phyloP scores from a whole-genome alignment of 805 yeast genomes.

The Wickerhamiella domercqiae region DNA sequence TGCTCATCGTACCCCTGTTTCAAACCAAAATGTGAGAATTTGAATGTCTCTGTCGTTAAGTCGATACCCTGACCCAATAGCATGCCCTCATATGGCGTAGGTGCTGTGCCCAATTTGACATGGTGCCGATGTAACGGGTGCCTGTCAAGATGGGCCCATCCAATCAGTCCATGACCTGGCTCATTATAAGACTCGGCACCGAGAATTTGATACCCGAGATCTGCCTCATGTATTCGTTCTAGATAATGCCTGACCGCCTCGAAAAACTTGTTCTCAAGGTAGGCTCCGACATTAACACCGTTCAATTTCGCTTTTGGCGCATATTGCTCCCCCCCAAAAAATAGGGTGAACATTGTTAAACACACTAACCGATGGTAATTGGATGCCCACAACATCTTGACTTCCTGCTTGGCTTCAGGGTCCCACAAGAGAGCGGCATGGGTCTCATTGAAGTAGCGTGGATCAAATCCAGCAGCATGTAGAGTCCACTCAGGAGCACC shows the following conservation, averaged over 20 bases:
- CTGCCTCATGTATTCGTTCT: constrained; percentile 26
- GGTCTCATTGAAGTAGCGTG: constrained; percentile 42
- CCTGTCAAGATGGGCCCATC: constrained; percentile 35
- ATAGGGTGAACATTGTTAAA: constrained; percentile 74
- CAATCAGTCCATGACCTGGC: constrained; percentile 64
- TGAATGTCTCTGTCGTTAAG: constrained; percentile 51
- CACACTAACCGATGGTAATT: constrained; percentile 63
- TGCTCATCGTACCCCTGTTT: constrained; percentile 33
- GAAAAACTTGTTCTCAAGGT: constrained; percentile 47
- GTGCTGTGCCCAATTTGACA: constrained; percentile 64
- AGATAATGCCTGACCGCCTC: constrained; percentile 36
- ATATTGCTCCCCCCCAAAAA: constrained; percentile 60
- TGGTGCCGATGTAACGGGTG: constrained; percentile 22
- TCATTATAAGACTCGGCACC: constrained; percentile 80
- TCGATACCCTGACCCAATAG: constrained; percentile 65
- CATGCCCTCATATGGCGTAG: constrained; percentile 63
- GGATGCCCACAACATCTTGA: constrained; percentile 83
- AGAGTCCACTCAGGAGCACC: constrained; percentile 93
- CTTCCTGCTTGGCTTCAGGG: constrained; percentile 24
- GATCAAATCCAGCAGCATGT: constrained; percentile 78
- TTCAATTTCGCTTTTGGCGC: constrained; percentile 63
- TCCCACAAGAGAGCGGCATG: constrained; percentile 75
- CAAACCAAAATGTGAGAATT: constrained; percentile 64
- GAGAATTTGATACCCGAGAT: constrained; percentile 30
- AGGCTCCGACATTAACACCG: constrained; percentile 64